A percentile compares a stretch with the other conserved stretches of the same genome.
phyloP scores from a whole-genome alignment of 768 basidiomycete genomes.

The Roridomyces roridus region DNA sequence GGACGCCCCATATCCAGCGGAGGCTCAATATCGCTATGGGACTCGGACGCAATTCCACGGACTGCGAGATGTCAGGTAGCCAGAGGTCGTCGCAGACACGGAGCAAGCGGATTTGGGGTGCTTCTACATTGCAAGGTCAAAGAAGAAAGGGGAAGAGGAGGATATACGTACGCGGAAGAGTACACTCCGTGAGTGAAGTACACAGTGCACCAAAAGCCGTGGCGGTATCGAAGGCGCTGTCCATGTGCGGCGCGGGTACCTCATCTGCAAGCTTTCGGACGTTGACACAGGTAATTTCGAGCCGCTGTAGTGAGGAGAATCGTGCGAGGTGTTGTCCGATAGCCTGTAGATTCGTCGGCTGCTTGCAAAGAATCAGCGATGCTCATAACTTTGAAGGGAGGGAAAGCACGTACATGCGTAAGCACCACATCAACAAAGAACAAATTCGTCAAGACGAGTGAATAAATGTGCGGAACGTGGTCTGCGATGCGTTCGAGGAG shows the following conservation, averaged over 20 bases:
- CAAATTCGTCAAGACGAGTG: slow-evolving; percentile 42
- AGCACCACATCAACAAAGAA: slow-evolving; percentile 38
- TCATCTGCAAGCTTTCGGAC: slow-evolving; percentile 37
- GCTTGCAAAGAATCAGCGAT: background rate
- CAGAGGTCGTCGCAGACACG: slow-evolving; percentile 23
- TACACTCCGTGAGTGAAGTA: slow-evolving; percentile 40
- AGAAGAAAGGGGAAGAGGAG: background rate
- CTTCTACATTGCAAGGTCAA: slow-evolving; percentile 2
- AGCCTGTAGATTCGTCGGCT: slow-evolving; percentile 32
- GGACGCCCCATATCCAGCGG: slow-evolving; percentile 19
- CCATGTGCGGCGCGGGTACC: slow-evolving; percentile 32
- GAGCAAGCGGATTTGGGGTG: slow-evolving; percentile 12
- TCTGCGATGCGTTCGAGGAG: slow-evolving; percentile 40
- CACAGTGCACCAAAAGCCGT: slow-evolving; percentile 45
- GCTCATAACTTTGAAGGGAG: background rate
- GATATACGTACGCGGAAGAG: slow-evolving; percentile 40
- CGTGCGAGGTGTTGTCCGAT: slow-evolving; percentile 34
- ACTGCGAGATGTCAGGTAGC: slow-evolving; percentile 13
- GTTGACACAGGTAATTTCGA: slow-evolving; percentile 40
- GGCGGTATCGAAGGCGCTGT: slow-evolving; percentile 42
- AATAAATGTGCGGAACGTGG: slow-evolving; percentile 39
- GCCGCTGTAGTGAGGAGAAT: slow-evolving; percentile 38
- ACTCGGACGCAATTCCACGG: too few species aligned
- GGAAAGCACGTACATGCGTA: slow-evolving; percentile 30
- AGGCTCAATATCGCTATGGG: background rate